Evolutionary conservation across 192 early-diverging fungal genomes (phyloP).

Genomic region (Cetraspora pellucida): DNA sequence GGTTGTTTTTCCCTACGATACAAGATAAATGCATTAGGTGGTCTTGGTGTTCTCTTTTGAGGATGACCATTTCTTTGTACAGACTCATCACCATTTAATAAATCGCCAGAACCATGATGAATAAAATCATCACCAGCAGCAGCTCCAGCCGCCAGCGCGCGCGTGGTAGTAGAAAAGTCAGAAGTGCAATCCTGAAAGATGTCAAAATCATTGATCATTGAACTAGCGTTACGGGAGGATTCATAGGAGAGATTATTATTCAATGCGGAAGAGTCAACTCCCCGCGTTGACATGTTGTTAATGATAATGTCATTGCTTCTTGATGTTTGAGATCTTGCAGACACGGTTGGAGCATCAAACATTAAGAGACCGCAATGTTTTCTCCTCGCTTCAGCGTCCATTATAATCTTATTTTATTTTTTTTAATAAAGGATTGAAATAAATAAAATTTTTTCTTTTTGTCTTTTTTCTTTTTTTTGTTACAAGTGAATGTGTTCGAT

Average conservation of each 20-base stretch:
- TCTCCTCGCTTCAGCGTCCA: slow-evolving; percentile 17
- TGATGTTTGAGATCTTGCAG: slow-evolving; percentile 6
- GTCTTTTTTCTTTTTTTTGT: too few relatives aligned
- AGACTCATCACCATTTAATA: not conserved
- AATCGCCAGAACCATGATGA: not conserved
- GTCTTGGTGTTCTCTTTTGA: slow-evolving; percentile 29
- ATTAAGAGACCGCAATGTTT: slow-evolving; percentile 22
- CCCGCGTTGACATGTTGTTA: slow-evolving; percentile 5
- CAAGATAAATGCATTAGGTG: slow-evolving; percentile 32
- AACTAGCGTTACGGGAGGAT: not conserved
- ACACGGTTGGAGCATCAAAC: slow-evolving; percentile 18
- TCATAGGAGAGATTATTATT: not conserved
- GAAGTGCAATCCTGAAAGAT: not conserved
- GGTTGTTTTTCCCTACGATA: slow-evolving; percentile 33
- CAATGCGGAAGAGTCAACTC: slow-evolving; percentile 17
- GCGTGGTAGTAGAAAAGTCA: not conserved
- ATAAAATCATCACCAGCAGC: slow-evolving; percentile 16
- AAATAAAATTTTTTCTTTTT: not conserved
- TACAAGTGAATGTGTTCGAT: too few relatives aligned
- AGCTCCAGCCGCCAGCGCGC: slow-evolving; percentile 12
- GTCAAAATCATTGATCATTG: not conserved
- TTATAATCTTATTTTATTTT: slow-evolving; percentile 5
- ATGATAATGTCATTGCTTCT: not conserved
- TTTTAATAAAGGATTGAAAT: not conserved
- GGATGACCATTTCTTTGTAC: not conserved